Base-by-base conservation (phyloP, 768 basidiomycete species). In the Suillus discolor region DNA sequence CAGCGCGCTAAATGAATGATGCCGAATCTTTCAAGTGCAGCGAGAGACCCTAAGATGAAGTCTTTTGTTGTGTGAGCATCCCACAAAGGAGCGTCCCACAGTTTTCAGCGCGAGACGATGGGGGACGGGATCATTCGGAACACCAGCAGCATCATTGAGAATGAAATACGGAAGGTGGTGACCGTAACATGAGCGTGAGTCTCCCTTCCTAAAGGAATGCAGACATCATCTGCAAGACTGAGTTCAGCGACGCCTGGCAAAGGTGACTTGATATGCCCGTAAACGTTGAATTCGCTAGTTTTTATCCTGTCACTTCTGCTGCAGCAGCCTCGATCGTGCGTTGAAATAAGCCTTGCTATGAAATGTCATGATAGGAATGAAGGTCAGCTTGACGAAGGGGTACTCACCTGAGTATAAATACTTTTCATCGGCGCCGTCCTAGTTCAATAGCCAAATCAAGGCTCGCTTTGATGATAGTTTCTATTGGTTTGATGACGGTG, bases 31-130 rank as follows among this genome's bases (percentile, higher is more conserved):
- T 36, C 6, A 28, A 55, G 54, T n/a, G 54, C 54, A 6, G 34
- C 54, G 11, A 12, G 12, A n/a, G 31, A 55, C 11, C 54, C 54
- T 6, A 36, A 12, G 12, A 55, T 36, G 12, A 55, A 36, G 1
- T 55, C 54, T n/a, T 36, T n/a, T 5, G 6, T 36, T 36, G 34
- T 55, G 11, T n/a, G 11, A 2, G 54, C 34, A 13, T 72, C 68
- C 70, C 70, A 71, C 45, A 73, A 54, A 28, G 31, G 71, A 65
- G 9, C 67, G 67, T 39, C 71, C 72, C 31, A 61, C 39, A 55
- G 67, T 71, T 13, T 54, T 36, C n/a, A 73, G 62, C 28, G 67
- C 34, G 25, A 72, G 61, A 47, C 69, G 66, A 59, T 73, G 71
- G 15, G 70, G 68, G 51, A 69, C n/a, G 11, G 57, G 39, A 25